Evolutionary conservation across 2,329 filamentous ascomycete genomes (phyloP).

Genomic region (Dactylellina sp.): DNA sequence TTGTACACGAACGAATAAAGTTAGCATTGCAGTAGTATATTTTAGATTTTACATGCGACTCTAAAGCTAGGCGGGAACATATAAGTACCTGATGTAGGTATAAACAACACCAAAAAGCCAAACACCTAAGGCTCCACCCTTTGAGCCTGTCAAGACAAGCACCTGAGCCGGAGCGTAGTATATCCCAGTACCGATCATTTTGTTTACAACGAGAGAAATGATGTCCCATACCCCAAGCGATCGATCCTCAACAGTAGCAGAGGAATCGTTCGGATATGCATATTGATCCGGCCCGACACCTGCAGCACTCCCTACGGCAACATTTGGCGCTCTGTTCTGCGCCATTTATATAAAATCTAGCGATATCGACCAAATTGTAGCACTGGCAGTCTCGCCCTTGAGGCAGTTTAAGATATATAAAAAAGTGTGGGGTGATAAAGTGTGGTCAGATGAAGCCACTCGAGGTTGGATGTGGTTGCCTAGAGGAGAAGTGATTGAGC

Average conservation of each 20-base stretch:
- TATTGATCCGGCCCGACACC: not conserved
- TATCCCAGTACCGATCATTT: conserved; percentile 30
- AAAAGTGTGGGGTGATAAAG: too few relatives aligned
- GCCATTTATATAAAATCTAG: too few relatives aligned
- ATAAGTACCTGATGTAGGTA: conserved; percentile 28
- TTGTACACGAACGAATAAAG: not conserved
- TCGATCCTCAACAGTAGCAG: not conserved
- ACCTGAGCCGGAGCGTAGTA: conserved; percentile 24
- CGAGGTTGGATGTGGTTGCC: too few relatives aligned
- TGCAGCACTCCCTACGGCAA: not conserved
- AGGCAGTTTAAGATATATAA: too few relatives aligned
- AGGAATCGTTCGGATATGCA: not conserved
- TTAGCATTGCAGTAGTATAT: not conserved
- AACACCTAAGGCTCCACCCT: conserved; percentile 7
- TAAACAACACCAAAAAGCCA: conserved; percentile 16
- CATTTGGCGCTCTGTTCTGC: not conserved
- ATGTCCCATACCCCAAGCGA: conserved; percentile 5
- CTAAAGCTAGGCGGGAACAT: too few relatives aligned
- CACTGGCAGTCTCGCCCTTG: too few relatives aligned
- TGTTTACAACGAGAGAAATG: conserved; percentile 13
- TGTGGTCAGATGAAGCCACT: too few relatives aligned
- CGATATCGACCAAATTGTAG: too few relatives aligned
- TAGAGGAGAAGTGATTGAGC: too few relatives aligned
- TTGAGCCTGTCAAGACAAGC: conserved; percentile 16
- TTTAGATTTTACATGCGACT: too few relatives aligned